Base-by-base conservation (phyloP, 163 green algal species). In the Chlorella variabilis region DNA sequence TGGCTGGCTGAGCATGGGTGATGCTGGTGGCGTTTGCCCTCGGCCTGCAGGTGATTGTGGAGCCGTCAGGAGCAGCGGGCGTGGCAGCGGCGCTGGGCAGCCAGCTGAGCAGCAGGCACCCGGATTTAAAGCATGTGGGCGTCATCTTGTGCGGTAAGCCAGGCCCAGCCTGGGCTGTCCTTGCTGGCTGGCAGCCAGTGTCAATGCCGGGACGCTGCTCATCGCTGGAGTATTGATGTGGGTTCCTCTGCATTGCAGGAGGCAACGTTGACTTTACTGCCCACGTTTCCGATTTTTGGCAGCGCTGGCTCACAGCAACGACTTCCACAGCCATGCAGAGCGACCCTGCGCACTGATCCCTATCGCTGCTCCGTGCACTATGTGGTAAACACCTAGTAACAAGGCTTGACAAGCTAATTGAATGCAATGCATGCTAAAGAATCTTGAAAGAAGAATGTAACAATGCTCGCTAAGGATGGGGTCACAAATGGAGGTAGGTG, bases 21-120 rank as follows among this genome's bases (percentile, higher is more conserved):
- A 54, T 54, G 45, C 15, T 54, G 45, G 45, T 54, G 15, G 15
- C 45, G 11, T 11, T 15, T 54, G 45, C n/a, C n/a, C n/a, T n/a
- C n/a, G n/a, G n/a, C 29, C 18, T 89, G 66, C 91, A 97, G 93
- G 68, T 98, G 27, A 93, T 97, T 9, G 94, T 98, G 65, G 94
- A 98, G 92, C 94, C 94, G 8, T 93, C 85, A 75, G 94, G 93
- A 0, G 94, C 94, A 0, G 93, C 91, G 21, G 91, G 91, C 0
- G 82, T 98, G 59, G 94, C 94, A 23, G 94, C 94, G 1, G 92
- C 90, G 33, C 66, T 97, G 69, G 38, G 59, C 34, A 86, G 88
- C 9, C 51, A 79, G 33, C n/a, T 56, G 54, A n/a, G 63, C 68
- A 25, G 23, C 0, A 2, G 42, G 11, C 70, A 56, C 34, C 25